Evolutionary conservation across 208 protist genomes (phyloP).

Genomic region (Trichomonas vaginalis): DNA sequence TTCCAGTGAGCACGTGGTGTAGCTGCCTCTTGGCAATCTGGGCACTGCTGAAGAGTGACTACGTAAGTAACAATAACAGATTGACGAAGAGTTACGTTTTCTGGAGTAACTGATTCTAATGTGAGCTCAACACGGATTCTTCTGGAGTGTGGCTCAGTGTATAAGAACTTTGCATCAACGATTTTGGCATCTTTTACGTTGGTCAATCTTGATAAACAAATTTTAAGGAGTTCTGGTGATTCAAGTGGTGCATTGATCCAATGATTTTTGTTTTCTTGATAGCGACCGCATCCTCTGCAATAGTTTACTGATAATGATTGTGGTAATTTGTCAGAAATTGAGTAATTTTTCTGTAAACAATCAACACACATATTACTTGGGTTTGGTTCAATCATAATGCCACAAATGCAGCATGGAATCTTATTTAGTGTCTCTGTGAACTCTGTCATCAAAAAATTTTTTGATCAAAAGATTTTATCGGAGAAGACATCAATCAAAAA

Average conservation of each 20-base stretch:
- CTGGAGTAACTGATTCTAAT: not conserved
- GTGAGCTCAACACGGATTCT: not conserved
- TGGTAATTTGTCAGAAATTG: not conserved
- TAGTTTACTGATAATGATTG: not conserved
- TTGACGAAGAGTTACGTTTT: not conserved
- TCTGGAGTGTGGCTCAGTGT: not conserved
- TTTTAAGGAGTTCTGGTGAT: not conserved
- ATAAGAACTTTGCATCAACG: not conserved
- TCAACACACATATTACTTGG: not conserved
- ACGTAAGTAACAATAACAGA: not conserved
- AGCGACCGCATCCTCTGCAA: not conserved
- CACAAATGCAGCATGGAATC: not conserved
- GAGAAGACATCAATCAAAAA: too few species aligned
- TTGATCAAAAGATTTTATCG: not conserved
- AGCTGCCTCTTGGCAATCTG: not conserved
- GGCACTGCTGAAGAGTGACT: not conserved
- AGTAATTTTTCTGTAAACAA: not conserved
- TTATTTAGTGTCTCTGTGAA: not conserved
- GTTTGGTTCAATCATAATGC: not conserved
- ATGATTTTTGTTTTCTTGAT: not conserved
- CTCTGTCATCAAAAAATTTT: not conserved
- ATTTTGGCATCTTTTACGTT: not conserved
- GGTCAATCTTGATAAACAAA: not conserved
- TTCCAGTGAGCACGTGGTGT: not conserved
- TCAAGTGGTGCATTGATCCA: not conserved